Conservation (phyloP, 257 asterid species). For the Fraxinus cuspidata region DNA sequence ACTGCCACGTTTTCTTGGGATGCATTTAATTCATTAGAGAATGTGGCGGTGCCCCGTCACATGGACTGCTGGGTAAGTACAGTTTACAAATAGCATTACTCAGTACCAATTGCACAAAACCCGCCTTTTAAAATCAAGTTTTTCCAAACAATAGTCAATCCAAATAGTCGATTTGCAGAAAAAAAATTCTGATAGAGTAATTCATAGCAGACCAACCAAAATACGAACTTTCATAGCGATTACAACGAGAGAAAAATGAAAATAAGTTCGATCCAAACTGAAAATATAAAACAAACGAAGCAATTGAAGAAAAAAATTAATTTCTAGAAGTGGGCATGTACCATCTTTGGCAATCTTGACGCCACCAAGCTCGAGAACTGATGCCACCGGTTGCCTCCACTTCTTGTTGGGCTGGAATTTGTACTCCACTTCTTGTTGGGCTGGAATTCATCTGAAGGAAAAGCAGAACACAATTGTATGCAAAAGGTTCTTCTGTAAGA, state of each 20-base stretch:
- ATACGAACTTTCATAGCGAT: not conserved
- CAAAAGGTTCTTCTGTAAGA: constrained; percentile 36
- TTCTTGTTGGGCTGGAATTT: constrained; percentile 24
- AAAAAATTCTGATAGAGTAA: not conserved
- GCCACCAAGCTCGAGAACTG: constrained; percentile 58
- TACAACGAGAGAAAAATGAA: not conserved
- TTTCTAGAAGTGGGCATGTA: not conserved
- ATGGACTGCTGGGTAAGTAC: no score
- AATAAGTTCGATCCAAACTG: not conserved
- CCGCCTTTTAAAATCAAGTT: not conserved
- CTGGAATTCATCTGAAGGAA: constrained; percentile 23
- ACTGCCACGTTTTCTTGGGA: no score
- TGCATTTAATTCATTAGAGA: no score
- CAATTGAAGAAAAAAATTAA: not conserved
- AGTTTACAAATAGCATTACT: no score
- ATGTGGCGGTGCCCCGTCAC: no score
- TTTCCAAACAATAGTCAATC: not conserved
- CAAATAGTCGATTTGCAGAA: not conserved
- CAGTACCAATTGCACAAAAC: not conserved
- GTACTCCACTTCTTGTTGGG: constrained; percentile 36
- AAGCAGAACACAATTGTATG: constrained; percentile 27
- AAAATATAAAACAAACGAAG: not conserved
- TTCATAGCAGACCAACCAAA: not conserved
- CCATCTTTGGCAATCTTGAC: constrained; percentile 55
- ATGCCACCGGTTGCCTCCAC: constrained; percentile 46